Evolutionary conservation across 495 filamentous ascomycete genomes (phyloP).

Genomic region (Aspergillus cavernicola): DNA sequence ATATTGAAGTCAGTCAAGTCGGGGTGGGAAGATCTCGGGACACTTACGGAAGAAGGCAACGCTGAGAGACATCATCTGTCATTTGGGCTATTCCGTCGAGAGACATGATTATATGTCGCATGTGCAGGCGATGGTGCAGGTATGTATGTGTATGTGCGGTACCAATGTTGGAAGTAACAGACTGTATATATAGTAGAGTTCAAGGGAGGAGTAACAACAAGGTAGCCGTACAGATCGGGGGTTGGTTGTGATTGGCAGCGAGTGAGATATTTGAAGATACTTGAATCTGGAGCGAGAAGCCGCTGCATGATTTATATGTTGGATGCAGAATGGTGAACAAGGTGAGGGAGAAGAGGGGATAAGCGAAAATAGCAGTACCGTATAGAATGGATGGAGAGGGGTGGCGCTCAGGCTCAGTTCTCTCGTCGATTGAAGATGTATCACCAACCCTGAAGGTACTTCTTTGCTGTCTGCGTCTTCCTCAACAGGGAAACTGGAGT

Average conservation of each 20-base stretch:
- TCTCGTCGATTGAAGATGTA: slow-evolving; percentile 23
- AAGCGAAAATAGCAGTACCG: slow-evolving; percentile 5
- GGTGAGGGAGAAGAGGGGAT: slow-evolving; percentile 14
- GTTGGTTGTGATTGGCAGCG: no score
- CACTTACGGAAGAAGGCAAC: slow-evolving; percentile 44
- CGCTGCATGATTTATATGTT: slow-evolving; percentile 30
- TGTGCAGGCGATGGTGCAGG: not conserved
- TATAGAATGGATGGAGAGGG: slow-evolving; percentile 7
- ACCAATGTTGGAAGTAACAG: not conserved
- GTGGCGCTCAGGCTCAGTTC: slow-evolving; percentile 22
- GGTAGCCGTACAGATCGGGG: no score
- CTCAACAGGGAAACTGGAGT: slow-evolving; percentile 21
- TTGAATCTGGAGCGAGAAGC: slow-evolving; percentile 16
- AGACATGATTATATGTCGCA: slow-evolving; percentile 24
- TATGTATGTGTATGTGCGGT: not conserved
- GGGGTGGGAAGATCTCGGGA: not conserved
- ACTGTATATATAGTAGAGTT: slow-evolving; percentile 3
- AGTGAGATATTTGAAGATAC: slow-evolving; percentile 14
- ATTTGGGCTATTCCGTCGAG: slow-evolving; percentile 34
- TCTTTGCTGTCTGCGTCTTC: slow-evolving; percentile 19
- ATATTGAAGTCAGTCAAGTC: slow-evolving; percentile 14
- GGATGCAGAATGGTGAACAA: slow-evolving; percentile 20
- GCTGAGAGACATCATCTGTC: slow-evolving; percentile 31
- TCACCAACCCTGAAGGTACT: slow-evolving; percentile 18
- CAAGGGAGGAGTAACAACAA: not conserved